These are phyloP conservation scores for Globisporangium cystogenes DNA, from an alignment of 352 stramenopile genomes.

Conservation along the genomic window DNA sequence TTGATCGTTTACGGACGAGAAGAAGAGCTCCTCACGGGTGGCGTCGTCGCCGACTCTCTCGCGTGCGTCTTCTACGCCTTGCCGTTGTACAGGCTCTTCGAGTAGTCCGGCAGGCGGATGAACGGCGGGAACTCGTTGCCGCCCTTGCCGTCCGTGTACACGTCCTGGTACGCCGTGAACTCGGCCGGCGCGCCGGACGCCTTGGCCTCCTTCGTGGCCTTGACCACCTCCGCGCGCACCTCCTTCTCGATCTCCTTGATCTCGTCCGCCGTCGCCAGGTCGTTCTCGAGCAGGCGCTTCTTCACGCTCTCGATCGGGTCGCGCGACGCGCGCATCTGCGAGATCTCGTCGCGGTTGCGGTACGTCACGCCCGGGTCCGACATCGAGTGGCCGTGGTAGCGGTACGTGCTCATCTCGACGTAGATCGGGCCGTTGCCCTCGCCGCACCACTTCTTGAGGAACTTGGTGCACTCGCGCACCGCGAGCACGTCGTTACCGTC, in stretches of 20 bases:
- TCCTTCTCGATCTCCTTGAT: conserved; percentile 99
- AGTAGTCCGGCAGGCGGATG: conserved; percentile 96
- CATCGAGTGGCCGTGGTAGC: conserved; percentile 99
- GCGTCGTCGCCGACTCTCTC: too few species aligned
- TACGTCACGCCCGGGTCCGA: conserved; percentile 99
- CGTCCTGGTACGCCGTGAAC: conserved; percentile 64
- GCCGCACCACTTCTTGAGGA: conserved; percentile 95
- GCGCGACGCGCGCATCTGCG: conserved; percentile 95
- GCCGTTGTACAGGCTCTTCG: conserved; percentile 92
- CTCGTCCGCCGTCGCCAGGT: conserved; percentile 94
- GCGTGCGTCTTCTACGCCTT: conserved; percentile 39
- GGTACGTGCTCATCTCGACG: conserved; percentile 99
- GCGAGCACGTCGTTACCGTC: conserved; percentile 99
- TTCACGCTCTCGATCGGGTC: conserved; percentile 99
- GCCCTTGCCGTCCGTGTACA: conserved; percentile 90
- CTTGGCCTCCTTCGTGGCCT: conserved; percentile 92
- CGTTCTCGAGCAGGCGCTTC: conserved; percentile 94
- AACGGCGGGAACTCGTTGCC: conserved; percentile 92
- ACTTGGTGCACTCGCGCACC: conserved; percentile 95
- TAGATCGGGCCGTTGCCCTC: conserved; percentile 98
- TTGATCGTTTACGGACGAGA: too few species aligned
- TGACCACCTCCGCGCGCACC: conserved; percentile 97
- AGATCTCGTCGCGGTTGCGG: conserved; percentile 99
- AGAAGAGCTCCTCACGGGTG: too few species aligned
- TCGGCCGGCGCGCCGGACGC: conserved; percentile 43